Evolutionary conservation across 2,329 filamentous ascomycete genomes (phyloP).

Genomic region (Penicillium expansum): DNA sequence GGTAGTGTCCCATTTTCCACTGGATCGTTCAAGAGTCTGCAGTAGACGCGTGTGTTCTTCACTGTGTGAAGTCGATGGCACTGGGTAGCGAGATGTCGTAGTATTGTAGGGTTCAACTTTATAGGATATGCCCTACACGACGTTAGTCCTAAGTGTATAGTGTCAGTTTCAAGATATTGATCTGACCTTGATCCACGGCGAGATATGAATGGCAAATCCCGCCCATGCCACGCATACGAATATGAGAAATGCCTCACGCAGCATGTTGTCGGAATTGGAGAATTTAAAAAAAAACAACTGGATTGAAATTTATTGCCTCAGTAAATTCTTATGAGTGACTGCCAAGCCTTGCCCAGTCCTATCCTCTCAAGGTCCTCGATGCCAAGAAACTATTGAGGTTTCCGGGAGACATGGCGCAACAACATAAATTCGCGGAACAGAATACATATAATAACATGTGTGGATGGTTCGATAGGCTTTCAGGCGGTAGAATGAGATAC

Average conservation of each 20-base stretch:
- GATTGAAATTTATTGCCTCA: neutral
- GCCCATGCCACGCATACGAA: neutral
- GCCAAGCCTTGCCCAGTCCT: constrained; percentile 1
- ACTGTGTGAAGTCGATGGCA: neutral
- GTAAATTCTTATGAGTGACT: neutral
- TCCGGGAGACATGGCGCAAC: neutral
- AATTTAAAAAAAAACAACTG: neutral
- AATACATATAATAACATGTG: neutral
- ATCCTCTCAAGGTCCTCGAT: constrained; percentile 6
- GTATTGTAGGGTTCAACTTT: neutral
- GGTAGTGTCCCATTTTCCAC: constrained; percentile 17
- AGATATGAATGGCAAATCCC: neutral
- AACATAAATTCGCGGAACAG: neutral
- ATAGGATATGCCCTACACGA: neutral
- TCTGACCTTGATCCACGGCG: neutral
- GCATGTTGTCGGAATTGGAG: neutral
- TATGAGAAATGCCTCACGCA: neutral
- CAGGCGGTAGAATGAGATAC: too few relatives aligned
- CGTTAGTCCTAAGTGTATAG: neutral
- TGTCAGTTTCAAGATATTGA: neutral
- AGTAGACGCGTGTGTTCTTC: constrained; percentile 18
- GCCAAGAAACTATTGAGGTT: neutral
- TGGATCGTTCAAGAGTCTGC: constrained; percentile 14
- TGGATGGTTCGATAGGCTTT: neutral
- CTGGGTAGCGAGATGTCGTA: neutral